Evolutionary conservation across 176 grass and related monocot species (phyloP).

Genomic region (Juncus inflexus): DNA sequence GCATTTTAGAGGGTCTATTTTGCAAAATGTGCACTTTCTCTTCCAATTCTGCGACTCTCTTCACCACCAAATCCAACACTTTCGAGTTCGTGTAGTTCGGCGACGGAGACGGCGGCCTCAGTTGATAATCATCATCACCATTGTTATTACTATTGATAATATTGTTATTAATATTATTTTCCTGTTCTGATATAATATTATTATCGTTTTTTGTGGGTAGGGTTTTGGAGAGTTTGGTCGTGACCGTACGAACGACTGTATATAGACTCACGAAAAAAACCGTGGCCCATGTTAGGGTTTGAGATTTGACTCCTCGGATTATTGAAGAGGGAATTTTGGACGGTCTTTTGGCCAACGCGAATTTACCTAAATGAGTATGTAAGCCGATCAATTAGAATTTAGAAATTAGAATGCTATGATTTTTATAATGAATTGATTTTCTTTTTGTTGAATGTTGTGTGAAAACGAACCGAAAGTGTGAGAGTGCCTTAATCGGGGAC

Average conservation of each 20-base stretch:
- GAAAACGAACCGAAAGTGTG: neutral
- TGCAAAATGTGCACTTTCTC: slow-evolving; percentile 64
- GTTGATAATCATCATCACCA: slow-evolving; percentile 20
- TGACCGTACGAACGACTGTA: slow-evolving; percentile 44
- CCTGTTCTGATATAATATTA: no score
- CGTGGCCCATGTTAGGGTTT: slow-evolving; percentile 40
- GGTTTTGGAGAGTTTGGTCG: slow-evolving; percentile 43
- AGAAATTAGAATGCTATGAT: no score
- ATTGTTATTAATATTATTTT: slow-evolving; percentile 42
- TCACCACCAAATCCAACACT: slow-evolving; percentile 37
- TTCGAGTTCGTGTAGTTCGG: slow-evolving; percentile 39
- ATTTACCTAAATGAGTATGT: slow-evolving; percentile 11
- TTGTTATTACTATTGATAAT: slow-evolving; percentile 4
- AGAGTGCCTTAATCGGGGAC: neutral
- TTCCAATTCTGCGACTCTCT: slow-evolving; percentile 57
- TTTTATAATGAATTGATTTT: no score
- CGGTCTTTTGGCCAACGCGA: slow-evolving; percentile 20
- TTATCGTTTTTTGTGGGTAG: slow-evolving; percentile 35
- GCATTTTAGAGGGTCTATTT: slow-evolving; percentile 69
- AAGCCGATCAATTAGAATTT: no score
- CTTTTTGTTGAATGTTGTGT: no score
- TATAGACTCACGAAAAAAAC: slow-evolving; percentile 51
- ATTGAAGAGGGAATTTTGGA: neutral
- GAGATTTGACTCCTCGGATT: slow-evolving; percentile 24
- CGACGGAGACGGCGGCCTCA: slow-evolving; percentile 86